Percentiles rank a stretch among this genome's conserved stretches.
Evolutionary conservation across 2,329 filamentous ascomycete species (phyloP).

Genomic region (Trichophyton schoenleinii): DNA sequence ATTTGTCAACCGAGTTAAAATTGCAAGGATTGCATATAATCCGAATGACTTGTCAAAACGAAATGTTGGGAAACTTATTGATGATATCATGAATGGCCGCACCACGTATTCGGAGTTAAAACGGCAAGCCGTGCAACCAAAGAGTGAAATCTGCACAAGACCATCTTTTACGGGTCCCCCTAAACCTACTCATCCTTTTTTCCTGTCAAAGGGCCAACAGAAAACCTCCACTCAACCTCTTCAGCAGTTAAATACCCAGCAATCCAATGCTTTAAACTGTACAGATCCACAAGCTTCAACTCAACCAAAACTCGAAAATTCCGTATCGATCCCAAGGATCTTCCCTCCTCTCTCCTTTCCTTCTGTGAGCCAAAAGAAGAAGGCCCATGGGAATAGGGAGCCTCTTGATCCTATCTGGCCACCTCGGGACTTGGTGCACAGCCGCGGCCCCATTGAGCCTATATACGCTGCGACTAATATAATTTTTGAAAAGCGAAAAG

Average conservation of each 20-base stretch:
- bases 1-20: not conserved
- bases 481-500: constrained; percentile 23
- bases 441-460: constrained; percentile 31
- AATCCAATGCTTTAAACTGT: not conserved
- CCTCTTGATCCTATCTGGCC: constrained; percentile 29
- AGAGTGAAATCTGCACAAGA: constrained; percentile 11
- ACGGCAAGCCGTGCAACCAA: constrained; percentile 1
- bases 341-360: not conserved
- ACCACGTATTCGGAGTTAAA: constrained; percentile 17
- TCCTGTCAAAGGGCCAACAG: constrained; percentile 41
- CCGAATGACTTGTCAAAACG: constrained; percentile 34
- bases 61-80: constrained; percentile 48
- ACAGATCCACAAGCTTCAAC: not conserved
- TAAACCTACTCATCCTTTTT: constrained; percentile 56
- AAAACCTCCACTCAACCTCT: not conserved
- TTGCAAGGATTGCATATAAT: constrained; percentile 46
- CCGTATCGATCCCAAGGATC: not conserved
- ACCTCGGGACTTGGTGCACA: constrained; percentile 26
- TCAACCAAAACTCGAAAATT: not conserved
- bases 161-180: constrained; percentile 7
- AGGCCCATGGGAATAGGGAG: constrained; percentile 12
- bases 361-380: not conserved
- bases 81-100: constrained; percentile 44
- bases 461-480: not conserved
- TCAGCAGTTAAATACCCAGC: not conserved